A percentile compares a stretch with the other conserved stretches of the same genome.
These are phyloP conservation scores for Silene coronaria DNA, from an alignment of 179 eudicot species.

Conservation along the genomic window DNA sequence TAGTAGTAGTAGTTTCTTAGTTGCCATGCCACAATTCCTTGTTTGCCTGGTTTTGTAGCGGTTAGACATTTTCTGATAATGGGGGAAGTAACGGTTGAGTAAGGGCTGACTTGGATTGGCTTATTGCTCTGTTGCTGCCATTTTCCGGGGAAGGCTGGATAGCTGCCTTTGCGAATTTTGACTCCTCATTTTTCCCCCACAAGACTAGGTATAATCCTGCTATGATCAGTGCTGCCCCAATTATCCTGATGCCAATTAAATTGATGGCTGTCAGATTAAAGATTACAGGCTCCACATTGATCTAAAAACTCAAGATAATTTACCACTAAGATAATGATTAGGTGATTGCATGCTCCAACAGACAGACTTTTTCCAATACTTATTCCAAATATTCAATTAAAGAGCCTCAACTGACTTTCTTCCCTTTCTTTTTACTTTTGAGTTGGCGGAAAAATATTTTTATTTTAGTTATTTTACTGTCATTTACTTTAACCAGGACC, in stretches of 20 bases:
- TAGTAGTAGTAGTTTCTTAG: conserved; percentile 31
- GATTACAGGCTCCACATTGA: conserved; percentile 1
- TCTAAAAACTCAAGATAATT: background rate
- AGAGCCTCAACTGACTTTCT: background rate
- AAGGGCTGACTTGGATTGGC: conserved; percentile 50
- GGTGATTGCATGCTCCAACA: conserved; percentile 3
- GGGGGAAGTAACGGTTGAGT: conserved; percentile 77
- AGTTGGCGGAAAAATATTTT: background rate
- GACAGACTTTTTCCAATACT: background rate
- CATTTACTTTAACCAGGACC: background rate
- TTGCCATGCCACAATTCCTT: conserved; percentile 16
- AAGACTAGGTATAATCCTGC: conserved; percentile 45
- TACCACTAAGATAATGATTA: background rate
- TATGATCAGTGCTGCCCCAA: conserved; percentile 46
- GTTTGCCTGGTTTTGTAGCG: conserved; percentile 13
- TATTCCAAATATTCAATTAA: background rate
- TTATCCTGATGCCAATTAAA: conserved; percentile 29
- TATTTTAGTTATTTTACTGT: background rate
- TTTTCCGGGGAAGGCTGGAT: conserved; percentile 53
- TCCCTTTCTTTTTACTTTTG: background rate
- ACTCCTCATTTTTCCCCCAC: conserved; percentile 48
- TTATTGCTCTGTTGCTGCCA: conserved; percentile 41
- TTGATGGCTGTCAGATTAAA: conserved; percentile 15
- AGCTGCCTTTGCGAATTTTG: conserved; percentile 41
- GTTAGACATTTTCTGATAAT: conserved; percentile 60